Percentiles rank a stretch among this genome's conserved stretches.
Evolutionary conservation across 768 basidiomycete species (phyloP).

Genomic region (Boletus fagicola): DNA sequence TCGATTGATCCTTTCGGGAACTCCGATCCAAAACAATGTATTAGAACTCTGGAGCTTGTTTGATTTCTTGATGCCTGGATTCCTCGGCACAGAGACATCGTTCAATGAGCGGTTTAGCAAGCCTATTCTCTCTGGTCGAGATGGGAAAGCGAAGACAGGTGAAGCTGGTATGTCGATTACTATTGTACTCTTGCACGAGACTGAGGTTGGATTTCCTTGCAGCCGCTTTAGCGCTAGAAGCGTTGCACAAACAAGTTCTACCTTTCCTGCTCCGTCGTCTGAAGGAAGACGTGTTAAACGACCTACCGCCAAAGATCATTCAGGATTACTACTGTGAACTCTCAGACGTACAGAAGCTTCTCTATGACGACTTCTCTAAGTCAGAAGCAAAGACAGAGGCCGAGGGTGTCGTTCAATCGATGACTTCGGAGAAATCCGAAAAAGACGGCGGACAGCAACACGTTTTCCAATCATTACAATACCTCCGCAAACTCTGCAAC

Average conservation of each 20-base stretch:
- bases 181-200: not conserved
- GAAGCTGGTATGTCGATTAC: conserved; percentile 77
- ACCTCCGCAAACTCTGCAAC: conserved; percentile 95
- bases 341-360: conserved; percentile 86
- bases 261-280: conserved; percentile 94
- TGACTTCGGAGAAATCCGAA: conserved; percentile 31
- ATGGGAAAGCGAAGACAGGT: conserved; percentile 90
- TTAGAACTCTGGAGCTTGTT: conserved; percentile 98
- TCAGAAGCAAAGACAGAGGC: conserved; percentile 67
- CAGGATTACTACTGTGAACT: conserved; percentile 99
- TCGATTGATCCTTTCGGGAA: conserved; percentile 92
- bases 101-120: conserved; percentile 97
- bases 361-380: conserved; percentile 92
- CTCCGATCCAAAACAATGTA: conserved; percentile 99
- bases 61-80: conserved; percentile 99
- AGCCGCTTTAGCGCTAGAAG: conserved; percentile 94
- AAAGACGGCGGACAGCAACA: conserved; percentile 66
- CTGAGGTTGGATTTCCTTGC: conserved; percentile 6
- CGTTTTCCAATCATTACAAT: conserved; percentile 96
- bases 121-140: conserved; percentile 91
- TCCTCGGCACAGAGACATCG: conserved; percentile 90
- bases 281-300: conserved; percentile 95
- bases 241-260: conserved; percentile 97
- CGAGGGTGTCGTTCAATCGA: conserved; percentile 60
- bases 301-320: conserved; percentile 98